Evolutionary conservation across 148 eudicot species (phyloP), one percentile per base, ranked within the genome.

Genomic region (Silene latifolia): DNA sequence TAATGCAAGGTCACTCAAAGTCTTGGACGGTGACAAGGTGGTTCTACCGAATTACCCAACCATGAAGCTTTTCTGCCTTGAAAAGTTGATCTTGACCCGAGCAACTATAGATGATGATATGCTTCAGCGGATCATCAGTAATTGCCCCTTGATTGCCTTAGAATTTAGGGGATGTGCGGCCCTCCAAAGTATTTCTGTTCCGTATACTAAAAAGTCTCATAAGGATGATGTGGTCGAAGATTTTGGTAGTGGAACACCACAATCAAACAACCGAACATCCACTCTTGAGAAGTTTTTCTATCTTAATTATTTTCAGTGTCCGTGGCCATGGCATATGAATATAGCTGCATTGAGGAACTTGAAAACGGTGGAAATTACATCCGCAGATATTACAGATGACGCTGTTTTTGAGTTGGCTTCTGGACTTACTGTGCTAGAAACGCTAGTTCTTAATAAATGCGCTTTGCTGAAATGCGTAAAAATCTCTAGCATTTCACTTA

Each of bases 241-340:
- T 35, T 35, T 35, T 35, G 42, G 42, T 35, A 14, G 1, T 29
- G 19, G n/a, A 64, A 32, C 19, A 23, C 67, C 18, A 7, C 20
- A 15, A 3, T 25, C 19, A 0, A 64, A 17, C 42, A 15, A 27
- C 71, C 42, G 46, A 42, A 18, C 56, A 67, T 67, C 54, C 5
- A 0, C 54, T 46, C 54, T 67, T 42, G 20, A 11, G 39, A 42
- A 44, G 4, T 8, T 67, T 44, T 19, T 44, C 4, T 67, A 42
- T 67, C 15, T 12, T 27, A 64, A 42, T 67, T 13, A 44, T 44
- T 18, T 9, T n/a, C 8, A 44, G 17, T 42, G 51, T 67, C 53
- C 71, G 2, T 67, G 71, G 71, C 71, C 71, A 46, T 67, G 23
- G 23, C 44, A 67, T 8, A 11, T 67, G 71, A 67, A 67, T 19